A percentile compares a stretch with the other conserved stretches of the same genome.
Conservation (phyloP, 805 yeast genomes). For the Pichia cephalocereana region DNA sequence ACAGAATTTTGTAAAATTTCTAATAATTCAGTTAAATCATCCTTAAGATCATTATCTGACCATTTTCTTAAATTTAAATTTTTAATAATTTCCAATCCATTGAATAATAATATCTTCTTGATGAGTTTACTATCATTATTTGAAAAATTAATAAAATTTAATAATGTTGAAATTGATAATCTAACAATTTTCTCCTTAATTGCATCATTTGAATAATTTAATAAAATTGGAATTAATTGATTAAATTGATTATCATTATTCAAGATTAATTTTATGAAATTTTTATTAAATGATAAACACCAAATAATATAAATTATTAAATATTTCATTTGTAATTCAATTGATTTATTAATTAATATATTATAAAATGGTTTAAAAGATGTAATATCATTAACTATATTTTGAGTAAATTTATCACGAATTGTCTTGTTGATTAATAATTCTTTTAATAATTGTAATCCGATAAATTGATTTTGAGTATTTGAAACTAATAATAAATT, state of each 20-base stretch:
- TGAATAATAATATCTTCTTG: conserved; percentile 62
- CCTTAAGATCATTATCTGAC: conserved; percentile 85
- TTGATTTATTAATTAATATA: conserved; percentile 33
- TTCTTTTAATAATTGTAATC: conserved; percentile 56
- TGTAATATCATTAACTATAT: not conserved
- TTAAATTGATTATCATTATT: conserved; percentile 39
- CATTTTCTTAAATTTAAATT: conserved; percentile 80
- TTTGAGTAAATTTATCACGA: conserved; percentile 31
- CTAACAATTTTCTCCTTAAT: conserved; percentile 90
- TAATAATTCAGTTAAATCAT: conserved; percentile 53
- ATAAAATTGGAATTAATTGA: conserved; percentile 43
- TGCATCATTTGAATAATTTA: conserved; percentile 60
- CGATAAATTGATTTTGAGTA: conserved; percentile 48
- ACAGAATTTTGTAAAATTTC: conserved; percentile 63
- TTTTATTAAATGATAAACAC: conserved; percentile 71
- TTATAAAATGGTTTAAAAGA: conserved; percentile 41
- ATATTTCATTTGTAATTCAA: conserved; percentile 76
- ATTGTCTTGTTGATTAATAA: conserved; percentile 45
- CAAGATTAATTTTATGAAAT: conserved; percentile 28
- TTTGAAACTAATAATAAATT: conserved; percentile 19
- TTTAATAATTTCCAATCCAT: conserved; percentile 60
- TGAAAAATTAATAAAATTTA: conserved; percentile 41
- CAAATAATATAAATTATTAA: conserved; percentile 69
- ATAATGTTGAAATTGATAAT: conserved; percentile 65
- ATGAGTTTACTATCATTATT: conserved; percentile 26